Evolutionary conservation across 2,329 filamentous ascomycete species (phyloP), one percentile per base, ranked within the genome.

Genomic region (Aspergillus floridensis): DNA sequence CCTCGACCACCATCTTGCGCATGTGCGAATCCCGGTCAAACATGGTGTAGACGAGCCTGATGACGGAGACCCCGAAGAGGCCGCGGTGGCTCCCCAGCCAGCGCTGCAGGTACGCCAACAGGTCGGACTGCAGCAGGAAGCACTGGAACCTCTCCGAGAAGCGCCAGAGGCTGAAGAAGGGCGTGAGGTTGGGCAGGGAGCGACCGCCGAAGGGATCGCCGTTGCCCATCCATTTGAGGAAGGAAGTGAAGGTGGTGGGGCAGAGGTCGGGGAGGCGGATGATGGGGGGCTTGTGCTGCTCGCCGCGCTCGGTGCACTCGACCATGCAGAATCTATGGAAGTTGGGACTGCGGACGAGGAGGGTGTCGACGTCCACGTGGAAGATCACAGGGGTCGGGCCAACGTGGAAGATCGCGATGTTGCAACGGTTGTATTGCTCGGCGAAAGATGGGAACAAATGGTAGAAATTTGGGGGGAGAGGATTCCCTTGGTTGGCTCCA

Each of bases 391-490:
- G 56, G 35, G 53, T 41, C 10, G 24, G 24, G n/a, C 58, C 55
- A 22, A 63, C 35, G n/a, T 58, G 48, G 51, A 56, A 58, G 35
- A 63, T 22, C 7, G 59, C 58, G 7, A 32, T 53, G 26, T 48
- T 49, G 32, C 11, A 12, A 35, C 32, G 32, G 32, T 14, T 35
- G 32, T 35, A 35, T 35, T 35, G 11, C 32, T 12, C 32, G 32
- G 32, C 14, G 12, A 3, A 35, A 2, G 11, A 5, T 12, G 10
- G 32, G 11, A 35, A 29, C 8, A 29, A 8, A 29, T 29, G 32
- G 12, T 16, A 12, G 32, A 35, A 5, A 16, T 8, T 8, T 4
- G 6, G 38, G 7, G 19, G 38, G n/a, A 16, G 2, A 5, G n/a
- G 8, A 29, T 29, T 2, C 26, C 7, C 26, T 6, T 7, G 26